Evolutionary conservation across 331 rosid genomes (phyloP).

Genomic region (Stylosanthes scabra): DNA sequence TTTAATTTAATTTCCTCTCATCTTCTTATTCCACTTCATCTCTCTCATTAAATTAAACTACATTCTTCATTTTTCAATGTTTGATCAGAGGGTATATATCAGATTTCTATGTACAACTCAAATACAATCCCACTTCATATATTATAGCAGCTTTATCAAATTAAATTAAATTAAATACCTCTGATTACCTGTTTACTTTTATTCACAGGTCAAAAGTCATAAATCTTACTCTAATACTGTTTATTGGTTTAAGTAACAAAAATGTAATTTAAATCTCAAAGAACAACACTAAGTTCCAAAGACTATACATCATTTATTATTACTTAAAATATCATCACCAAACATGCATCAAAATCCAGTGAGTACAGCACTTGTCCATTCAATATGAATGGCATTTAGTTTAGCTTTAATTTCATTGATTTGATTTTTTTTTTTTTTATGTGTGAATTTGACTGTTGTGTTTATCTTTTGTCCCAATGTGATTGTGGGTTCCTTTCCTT

Average conservation of each 20-base stretch:
- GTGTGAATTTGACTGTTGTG: not conserved
- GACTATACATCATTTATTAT: too few species aligned
- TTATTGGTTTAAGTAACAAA: too few species aligned
- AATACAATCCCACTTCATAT: constrained; percentile 11
- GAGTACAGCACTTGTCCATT: not conserved
- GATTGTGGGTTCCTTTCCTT: constrained; percentile 28
- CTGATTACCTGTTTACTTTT: too few species aligned
- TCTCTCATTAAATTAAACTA: constrained; percentile 28
- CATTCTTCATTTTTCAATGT: constrained; percentile 3
- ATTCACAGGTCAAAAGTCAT: too few species aligned
- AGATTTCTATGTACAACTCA: constrained; percentile 23
- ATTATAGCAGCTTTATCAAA: not conserved
- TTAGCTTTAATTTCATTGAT: not conserved
- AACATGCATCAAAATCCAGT: too few species aligned
- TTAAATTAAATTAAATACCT: too few species aligned
- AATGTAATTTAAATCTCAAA: too few species aligned
- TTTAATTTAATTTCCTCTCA: constrained; percentile 34
- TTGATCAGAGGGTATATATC: not conserved
- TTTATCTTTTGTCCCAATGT: not conserved
- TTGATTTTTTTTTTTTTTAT: not conserved
- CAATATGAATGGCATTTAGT: not conserved
- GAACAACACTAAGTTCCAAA: not conserved
- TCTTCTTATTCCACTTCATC: constrained; percentile 18
- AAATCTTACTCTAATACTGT: too few species aligned
- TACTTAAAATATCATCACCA: too few species aligned